phyloP scores from a whole-genome alignment of 208 protist genomes.

The Trypanosoma melophagium region DNA sequence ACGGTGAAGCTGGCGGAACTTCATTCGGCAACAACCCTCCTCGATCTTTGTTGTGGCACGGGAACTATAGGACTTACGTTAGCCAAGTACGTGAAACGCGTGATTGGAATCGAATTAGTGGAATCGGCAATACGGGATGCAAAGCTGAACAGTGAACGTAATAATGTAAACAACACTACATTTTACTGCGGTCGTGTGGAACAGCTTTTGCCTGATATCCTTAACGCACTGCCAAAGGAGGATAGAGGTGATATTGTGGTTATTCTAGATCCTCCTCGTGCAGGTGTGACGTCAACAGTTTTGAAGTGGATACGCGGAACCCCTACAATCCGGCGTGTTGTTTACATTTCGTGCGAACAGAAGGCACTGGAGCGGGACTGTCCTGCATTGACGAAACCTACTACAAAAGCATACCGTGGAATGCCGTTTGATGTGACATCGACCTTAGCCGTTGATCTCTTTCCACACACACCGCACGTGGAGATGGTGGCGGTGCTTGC shows the following conservation, averaged over 20 bases:
- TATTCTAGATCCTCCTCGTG: conserved; percentile 90
- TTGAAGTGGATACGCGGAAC: conserved; percentile 92
- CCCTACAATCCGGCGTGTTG: conserved; percentile 78
- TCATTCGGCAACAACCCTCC: conserved; percentile 61
- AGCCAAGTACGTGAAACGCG: conserved; percentile 66
- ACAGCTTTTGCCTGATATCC: conserved; percentile 72
- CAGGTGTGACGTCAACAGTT: conserved; percentile 87
- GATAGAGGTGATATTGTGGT: conserved; percentile 75
- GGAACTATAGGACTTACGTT: conserved; percentile 94
- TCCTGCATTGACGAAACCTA: conserved; percentile 69
- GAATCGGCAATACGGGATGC: conserved; percentile 88
- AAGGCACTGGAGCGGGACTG: conserved; percentile 88
- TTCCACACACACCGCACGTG: conserved; percentile 94
- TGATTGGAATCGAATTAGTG: conserved; percentile 94
- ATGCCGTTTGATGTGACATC: conserved; percentile 83
- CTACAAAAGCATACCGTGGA: conserved; percentile 76
- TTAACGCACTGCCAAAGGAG: conserved; percentile 39
- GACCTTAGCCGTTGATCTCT: conserved; percentile 93
- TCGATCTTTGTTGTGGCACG: conserved; percentile 96
- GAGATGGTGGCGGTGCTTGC: conserved; percentile 93
- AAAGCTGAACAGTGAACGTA: conserved; percentile 77
- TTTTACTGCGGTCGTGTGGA: conserved; percentile 93
- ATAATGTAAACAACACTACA: conserved; percentile 84
- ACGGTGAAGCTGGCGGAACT: conserved; percentile 67
- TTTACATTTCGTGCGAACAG: conserved; percentile 97